Evolutionary conservation across 2,329 filamentous ascomycete species (phyloP).

Genomic region (Cytospora chrysosperma): DNA sequence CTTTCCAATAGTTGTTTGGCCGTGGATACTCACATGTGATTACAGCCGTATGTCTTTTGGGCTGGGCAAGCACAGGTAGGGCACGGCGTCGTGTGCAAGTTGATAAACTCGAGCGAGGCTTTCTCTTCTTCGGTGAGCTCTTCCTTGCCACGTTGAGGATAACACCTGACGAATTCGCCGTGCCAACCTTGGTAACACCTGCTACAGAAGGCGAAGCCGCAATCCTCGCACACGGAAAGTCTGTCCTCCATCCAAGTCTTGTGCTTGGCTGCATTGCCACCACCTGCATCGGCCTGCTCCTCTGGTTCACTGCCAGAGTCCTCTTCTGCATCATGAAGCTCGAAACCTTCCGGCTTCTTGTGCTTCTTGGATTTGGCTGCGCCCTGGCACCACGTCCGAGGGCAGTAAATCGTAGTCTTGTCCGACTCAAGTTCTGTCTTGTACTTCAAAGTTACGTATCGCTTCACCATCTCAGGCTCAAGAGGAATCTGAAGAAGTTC

Average conservation of each 20-base stretch:
- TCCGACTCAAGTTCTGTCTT: conserved; percentile 91
- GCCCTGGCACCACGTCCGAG: conserved; percentile 87
- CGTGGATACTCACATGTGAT: conserved; percentile 66
- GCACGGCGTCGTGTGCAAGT: conserved; percentile 79
- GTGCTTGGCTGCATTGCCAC: conserved; percentile 30
- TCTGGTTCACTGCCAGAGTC: conserved; percentile 47
- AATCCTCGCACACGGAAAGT: conserved; percentile 84
- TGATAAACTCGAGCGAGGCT: conserved; percentile 81
- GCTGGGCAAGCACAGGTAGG: conserved; percentile 82
- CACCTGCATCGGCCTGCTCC: conserved; percentile 35
- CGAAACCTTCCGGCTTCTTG: conserved; percentile 66
- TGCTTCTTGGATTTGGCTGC: conserved; percentile 76
- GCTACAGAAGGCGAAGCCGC: conserved; percentile 82
- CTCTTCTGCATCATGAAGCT: conserved; percentile 57
- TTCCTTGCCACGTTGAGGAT: conserved; percentile 61
- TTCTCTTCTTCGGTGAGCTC: conserved; percentile 83
- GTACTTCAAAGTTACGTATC: conserved; percentile 87
- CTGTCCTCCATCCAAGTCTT: conserved; percentile 57
- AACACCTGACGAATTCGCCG: conserved; percentile 74
- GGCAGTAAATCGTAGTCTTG: conserved; percentile 89
- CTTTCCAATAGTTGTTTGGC: no score
- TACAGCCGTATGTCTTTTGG: conserved; percentile 92
- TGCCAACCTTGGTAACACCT: conserved; percentile 80
- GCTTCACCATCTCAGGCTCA: conserved; percentile 69
- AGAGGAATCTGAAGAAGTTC: conserved; percentile 79